Evolutionary conservation across 176 grass and related monocot genomes (phyloP).

Genomic region (Puccinellia tenuiflora): DNA sequence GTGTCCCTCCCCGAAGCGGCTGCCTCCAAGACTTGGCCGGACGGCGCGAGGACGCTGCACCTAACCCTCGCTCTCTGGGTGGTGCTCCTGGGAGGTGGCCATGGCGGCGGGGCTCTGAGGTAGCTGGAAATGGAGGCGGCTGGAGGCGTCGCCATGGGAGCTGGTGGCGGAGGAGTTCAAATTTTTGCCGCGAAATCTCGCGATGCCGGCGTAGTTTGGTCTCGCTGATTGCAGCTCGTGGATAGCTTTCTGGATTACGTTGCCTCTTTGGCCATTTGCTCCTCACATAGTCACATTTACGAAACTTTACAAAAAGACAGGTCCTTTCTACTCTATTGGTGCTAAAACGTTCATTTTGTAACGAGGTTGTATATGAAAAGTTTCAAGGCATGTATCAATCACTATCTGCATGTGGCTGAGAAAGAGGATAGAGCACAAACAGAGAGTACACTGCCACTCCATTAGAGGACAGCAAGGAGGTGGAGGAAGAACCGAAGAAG

Average conservation of each 20-base stretch:
- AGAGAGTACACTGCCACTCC: background rate
- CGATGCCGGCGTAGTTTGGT: background rate
- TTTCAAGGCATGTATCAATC: background rate
- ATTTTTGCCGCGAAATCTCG: constrained; percentile 20
- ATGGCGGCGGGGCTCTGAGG: constrained; percentile 39
- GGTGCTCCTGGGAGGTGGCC: constrained; percentile 28
- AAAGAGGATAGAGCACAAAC: constrained; percentile 10
- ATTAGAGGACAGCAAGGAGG: background rate
- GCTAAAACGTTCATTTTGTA: background rate
- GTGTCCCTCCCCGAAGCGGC: background rate
- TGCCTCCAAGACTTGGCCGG: background rate
- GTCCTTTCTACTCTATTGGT: background rate
- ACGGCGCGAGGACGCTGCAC: constrained; percentile 25
- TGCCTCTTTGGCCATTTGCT: background rate
- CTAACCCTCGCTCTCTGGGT: background rate
- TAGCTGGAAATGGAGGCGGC: constrained; percentile 22
- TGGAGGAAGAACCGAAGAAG: background rate
- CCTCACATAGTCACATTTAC: background rate
- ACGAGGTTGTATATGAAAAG: background rate
- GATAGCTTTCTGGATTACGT: constrained; percentile 28
- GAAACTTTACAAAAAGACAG: background rate
- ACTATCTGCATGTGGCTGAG: constrained; percentile 24
- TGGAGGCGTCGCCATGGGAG: constrained; percentile 24
- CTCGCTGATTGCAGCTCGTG: background rate
- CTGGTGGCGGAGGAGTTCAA: background rate